A percentile compares a stretch with the other conserved stretches of the same genome.
These are phyloP conservation scores for Neofusicoccum kwambonambiense DNA, from an alignment of 2,329 filamentous ascomycete genomes.

Conservation along the genomic window DNA sequence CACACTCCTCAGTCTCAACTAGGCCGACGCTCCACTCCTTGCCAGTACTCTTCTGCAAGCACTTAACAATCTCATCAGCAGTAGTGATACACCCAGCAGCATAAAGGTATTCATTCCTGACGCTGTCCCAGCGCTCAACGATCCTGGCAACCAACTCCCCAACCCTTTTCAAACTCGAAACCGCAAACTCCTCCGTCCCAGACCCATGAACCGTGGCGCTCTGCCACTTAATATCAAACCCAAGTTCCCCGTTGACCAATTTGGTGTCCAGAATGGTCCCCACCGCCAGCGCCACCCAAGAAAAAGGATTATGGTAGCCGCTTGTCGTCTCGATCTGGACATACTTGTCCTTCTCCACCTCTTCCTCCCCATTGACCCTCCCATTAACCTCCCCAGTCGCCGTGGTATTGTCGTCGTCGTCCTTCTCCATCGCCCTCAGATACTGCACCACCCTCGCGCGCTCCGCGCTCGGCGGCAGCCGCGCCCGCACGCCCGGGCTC, in stretches of 20 bases:
- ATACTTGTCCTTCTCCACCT: not conserved
- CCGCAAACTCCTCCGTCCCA: slow-evolving; percentile 36
- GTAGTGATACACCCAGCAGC: slow-evolving; percentile 32
- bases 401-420: not conserved
- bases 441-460: slow-evolving; percentile 32
- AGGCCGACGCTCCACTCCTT: slow-evolving; percentile 33
- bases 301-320: slow-evolving; percentile 22
- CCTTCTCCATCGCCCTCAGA: slow-evolving; percentile 23
- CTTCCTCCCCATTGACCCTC: not conserved
- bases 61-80: slow-evolving; percentile 32
- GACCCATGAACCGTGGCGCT: slow-evolving; percentile 39
- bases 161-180: slow-evolving; percentile 33
- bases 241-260: slow-evolving; percentile 35
- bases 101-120: slow-evolving; percentile 39
- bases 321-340: not conserved
- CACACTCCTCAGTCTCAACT: slow-evolving; percentile 34
- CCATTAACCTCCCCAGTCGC: not conserved
- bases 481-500: slow-evolving; percentile 30
- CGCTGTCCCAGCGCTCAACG: slow-evolving; percentile 29
- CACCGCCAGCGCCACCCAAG: slow-evolving; percentile 37
- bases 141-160: slow-evolving; percentile 29
- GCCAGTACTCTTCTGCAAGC: slow-evolving; percentile 28
- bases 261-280: slow-evolving; percentile 34
- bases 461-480: slow-evolving; percentile 30
- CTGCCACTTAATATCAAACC: slow-evolving; percentile 41